phyloP scores from a whole-genome alignment of 345 rosid species.

The Pistacia atlantica region DNA sequence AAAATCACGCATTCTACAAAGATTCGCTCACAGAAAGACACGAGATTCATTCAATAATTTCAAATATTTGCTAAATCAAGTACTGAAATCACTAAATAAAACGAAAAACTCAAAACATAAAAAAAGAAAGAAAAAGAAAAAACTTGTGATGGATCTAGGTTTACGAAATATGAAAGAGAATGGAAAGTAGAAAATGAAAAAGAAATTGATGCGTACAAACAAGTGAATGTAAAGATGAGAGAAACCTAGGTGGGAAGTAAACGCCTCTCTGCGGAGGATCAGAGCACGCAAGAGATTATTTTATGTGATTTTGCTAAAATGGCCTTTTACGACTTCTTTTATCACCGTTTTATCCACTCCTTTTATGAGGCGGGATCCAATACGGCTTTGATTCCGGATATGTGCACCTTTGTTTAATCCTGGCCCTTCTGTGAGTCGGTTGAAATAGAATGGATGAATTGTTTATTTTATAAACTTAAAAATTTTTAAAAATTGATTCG shows the following conservation, averaged over 20 bases:
- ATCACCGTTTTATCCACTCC: neutral
- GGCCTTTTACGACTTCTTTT: neutral
- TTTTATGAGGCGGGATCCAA: neutral
- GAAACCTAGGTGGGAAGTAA: constrained; percentile 17
- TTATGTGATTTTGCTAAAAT: neutral
- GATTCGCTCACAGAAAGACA: neutral
- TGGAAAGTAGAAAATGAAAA: neutral
- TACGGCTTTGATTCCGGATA: neutral
- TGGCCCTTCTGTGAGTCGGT: constrained; percentile 15
- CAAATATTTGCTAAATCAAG: neutral
- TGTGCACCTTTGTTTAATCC: neutral
- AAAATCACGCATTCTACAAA: neutral
- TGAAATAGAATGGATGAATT: neutral
- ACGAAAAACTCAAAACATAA: neutral
- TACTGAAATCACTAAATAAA: neutral
- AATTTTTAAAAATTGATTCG: too few relatives aligned
- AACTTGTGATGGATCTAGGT: constrained; percentile 4
- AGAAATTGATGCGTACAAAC: neutral
- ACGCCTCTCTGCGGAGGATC: neutral
- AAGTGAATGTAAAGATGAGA: neutral
- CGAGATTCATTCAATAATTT: neutral
- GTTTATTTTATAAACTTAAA: too few relatives aligned
- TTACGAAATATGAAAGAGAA: constrained; percentile 2
- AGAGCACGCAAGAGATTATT: neutral
- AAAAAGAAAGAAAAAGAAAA: neutral